Evolutionary conservation across 306 rosid species (phyloP).

Genomic region (Vigna unguiculata): DNA sequence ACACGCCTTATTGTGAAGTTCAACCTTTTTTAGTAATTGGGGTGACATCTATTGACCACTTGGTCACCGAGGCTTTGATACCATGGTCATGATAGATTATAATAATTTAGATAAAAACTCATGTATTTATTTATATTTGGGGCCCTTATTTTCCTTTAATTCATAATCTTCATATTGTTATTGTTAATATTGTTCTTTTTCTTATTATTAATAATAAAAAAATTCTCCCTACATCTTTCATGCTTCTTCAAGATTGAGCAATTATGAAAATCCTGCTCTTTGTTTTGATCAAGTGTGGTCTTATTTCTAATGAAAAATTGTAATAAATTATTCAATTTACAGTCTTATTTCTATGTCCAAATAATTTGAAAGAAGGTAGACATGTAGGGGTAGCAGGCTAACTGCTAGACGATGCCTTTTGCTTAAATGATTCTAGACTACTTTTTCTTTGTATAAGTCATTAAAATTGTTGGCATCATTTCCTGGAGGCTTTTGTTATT

Average conservation of each 20-base stretch:
- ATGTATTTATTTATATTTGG: neutral
- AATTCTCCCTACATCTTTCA: neutral
- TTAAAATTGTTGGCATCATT: neutral
- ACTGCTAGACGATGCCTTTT: neutral
- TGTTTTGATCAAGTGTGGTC: neutral
- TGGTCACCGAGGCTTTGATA: slow-evolving; percentile 1
- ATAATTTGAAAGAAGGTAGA: neutral
- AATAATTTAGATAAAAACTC: neutral
- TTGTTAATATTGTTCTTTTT: neutral
- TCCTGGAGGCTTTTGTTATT: neutral
- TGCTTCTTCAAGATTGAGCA: neutral
- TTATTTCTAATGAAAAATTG: neutral
- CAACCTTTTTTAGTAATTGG: neutral
- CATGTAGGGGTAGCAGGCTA: slow-evolving; percentile 1
- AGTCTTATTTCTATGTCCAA: neutral
- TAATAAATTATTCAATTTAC: neutral
- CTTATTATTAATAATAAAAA: neutral
- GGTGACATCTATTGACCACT: neutral
- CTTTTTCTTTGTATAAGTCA: neutral
- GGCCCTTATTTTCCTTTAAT: neutral
- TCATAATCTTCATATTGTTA: neutral
- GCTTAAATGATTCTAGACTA: neutral
- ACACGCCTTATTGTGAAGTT: neutral
- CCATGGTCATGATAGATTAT: slow-evolving; percentile 21
- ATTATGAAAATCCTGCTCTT: neutral